Percentiles rank a stretch among this genome's conserved stretches.
Evolutionary conservation across 106 monocot species (phyloP).

Genomic region (Amphibolis antarctica): DNA sequence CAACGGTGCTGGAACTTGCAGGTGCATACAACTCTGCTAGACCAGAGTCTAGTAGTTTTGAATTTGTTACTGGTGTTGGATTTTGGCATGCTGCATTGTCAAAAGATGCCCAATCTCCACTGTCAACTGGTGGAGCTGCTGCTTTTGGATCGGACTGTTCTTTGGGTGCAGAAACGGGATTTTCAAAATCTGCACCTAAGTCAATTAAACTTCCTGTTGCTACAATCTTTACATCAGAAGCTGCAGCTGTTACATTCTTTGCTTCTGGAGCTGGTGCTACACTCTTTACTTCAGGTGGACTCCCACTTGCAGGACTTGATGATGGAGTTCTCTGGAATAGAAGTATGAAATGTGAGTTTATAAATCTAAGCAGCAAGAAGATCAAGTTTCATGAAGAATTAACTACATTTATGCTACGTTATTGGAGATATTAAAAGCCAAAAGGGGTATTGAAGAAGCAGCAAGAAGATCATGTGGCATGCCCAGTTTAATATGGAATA

Average conservation of each 20-base stretch:
- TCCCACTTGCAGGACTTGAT: constrained; percentile 39
- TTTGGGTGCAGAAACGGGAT: constrained; percentile 22
- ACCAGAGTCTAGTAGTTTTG: constrained; percentile 1
- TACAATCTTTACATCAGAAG: constrained; percentile 39
- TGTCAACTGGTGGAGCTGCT: not conserved
- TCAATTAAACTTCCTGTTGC: constrained; percentile 65
- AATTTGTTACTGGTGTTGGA: not conserved
- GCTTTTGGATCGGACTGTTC: not conserved
- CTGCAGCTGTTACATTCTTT: not conserved
- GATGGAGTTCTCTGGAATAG: constrained; percentile 44
- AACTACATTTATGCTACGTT: not conserved
- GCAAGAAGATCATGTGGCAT: no score
- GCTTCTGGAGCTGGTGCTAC: constrained; percentile 11
- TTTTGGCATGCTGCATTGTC: not conserved
- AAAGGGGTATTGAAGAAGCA: no score
- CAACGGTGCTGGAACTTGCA: constrained; percentile 10
- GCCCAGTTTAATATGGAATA: no score
- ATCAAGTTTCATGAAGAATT: not conserved
- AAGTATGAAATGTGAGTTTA: not conserved
- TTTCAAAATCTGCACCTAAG: constrained; percentile 52
- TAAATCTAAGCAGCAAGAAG: not conserved
- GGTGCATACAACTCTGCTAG: constrained; percentile 2
- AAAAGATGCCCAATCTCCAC: constrained; percentile 3
- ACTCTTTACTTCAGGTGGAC: constrained; percentile 34
- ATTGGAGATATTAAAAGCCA: no score